Evolutionary conservation across 441 rosid genomes (phyloP), one percentile per base, ranked within the genome.

Genomic region (Raphanus hybrid): DNA sequence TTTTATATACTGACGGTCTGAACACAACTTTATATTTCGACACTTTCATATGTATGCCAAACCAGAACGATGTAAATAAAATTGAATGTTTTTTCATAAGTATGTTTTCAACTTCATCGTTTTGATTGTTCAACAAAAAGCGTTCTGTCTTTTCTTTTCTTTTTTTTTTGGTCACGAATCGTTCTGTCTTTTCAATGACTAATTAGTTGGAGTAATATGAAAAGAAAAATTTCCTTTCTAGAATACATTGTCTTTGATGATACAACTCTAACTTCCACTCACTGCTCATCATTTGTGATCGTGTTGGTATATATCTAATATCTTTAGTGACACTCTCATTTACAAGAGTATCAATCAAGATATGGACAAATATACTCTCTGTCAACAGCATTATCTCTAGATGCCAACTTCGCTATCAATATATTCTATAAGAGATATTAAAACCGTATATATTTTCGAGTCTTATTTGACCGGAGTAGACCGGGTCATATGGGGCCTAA

Each of bases 331-430:
- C 57, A 7, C 37, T 67, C 61, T 64, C 68, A 71, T 71, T 43
- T 5, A 16, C 63, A 65, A 77, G 63, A 43, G 72, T 65, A 59
- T 77, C 73, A 58, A 59, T 71, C 63, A 71, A 71, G 73, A 32
- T 59, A 58, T 59, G 68, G 63, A 77, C 76, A 61, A 45, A 71
- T 60, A n/a, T 45, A 14, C 73, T 67, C 55, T 50, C 55, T 50
- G 18, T 50, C 55, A 50, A 50, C 48, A 60, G 18, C 77, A 11
- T 67, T 60, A 48, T 67, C 73, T 75, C 27, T 67, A 66, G 12
- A 78, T 45, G 45, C 77, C 16, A 72, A 52, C 60, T 61, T 78
- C 69, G 15, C 39, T 78, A 60, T 67, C 81, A 67, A 73, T 11
- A 52, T 35, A 67, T 37, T 50, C 27, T 78, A 34, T 52, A 14